A percentile compares a stretch with the other conserved stretches of the same genome.
Conservation (phyloP, 805 yeast genomes). For the Blastobotrys muscicola region DNA sequence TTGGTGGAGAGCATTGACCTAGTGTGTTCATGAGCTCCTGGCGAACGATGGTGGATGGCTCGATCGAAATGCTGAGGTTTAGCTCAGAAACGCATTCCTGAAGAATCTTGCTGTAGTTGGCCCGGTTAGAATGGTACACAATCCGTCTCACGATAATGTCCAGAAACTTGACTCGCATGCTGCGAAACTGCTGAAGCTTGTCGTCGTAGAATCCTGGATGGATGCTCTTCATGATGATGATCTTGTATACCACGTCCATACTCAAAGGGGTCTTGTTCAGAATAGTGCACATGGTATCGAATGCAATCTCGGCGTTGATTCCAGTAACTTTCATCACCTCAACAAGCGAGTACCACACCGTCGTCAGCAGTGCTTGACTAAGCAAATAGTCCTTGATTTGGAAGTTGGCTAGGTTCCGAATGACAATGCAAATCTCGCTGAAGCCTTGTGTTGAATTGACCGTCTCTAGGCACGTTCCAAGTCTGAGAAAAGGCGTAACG, state of each 20-base stretch:
- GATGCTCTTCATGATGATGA: conserved; percentile 11
- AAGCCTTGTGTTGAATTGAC: conserved; percentile 7
- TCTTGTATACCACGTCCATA: conserved; percentile 11
- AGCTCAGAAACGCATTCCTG: not conserved
- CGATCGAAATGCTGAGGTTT: not conserved
- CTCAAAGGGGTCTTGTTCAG: conserved; percentile 8
- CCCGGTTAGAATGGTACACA: not conserved
- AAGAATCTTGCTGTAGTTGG: not conserved
- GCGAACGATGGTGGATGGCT: not conserved
- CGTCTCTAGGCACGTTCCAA: not conserved
- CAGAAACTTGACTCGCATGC: conserved; percentile 12
- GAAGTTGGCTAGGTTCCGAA: conserved; percentile 4
- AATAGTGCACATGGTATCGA: conserved; percentile 12
- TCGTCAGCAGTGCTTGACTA: conserved; percentile 6
- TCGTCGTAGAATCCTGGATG: conserved; percentile 6
- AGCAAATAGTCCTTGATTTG: conserved; percentile 4
- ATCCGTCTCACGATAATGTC: conserved; percentile 9
- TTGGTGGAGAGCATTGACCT: no score
- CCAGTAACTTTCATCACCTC: conserved; percentile 12
- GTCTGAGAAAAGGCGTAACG: conserved; percentile 9
- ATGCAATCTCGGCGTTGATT: conserved; percentile 1
- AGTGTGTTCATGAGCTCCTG: no score
- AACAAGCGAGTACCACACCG: conserved; percentile 17
- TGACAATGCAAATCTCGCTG: conserved; percentile 8
- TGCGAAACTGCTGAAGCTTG: conserved; percentile 8